These are phyloP conservation scores for Trametes villosa DNA, from an alignment of 768 basidiomycete species.

Conservation along the genomic window DNA sequence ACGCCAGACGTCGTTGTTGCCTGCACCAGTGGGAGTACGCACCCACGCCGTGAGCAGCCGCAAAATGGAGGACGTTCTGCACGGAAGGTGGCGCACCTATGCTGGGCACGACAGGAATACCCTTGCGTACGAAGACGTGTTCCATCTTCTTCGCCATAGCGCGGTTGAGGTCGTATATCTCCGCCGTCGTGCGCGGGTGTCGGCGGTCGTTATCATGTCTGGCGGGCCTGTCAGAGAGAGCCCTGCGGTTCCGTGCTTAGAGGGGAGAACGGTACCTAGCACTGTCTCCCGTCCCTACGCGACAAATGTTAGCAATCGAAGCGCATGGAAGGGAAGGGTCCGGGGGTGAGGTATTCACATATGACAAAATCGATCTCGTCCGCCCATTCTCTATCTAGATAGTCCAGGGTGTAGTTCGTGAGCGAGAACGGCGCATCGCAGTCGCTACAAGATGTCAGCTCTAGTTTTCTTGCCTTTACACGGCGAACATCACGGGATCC, in stretches of 20 bases:
- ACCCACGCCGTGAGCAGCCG: slow-evolving; percentile 7
- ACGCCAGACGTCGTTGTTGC: slow-evolving; percentile 95
- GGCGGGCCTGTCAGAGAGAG: slow-evolving; percentile 10
- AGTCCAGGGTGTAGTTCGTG: slow-evolving; percentile 84
- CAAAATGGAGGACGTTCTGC: slow-evolving; percentile 12
- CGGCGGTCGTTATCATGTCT: slow-evolving; percentile 87
- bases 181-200: slow-evolving; percentile 76
- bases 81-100: slow-evolving; percentile 52
- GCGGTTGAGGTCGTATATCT: slow-evolving; percentile 79
- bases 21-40: slow-evolving; percentile 45
- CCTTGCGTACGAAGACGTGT: slow-evolving; percentile 66
- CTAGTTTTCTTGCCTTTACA: not conserved
- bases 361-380: slow-evolving; percentile 89
- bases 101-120: slow-evolving; percentile 81
- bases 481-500: too few species aligned
- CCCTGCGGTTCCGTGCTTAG: slow-evolving; percentile 1
- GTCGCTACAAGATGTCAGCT: slow-evolving; percentile 40
- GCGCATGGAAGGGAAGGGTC: not conserved
- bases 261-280: slow-evolving; percentile 50
- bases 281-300: slow-evolving; percentile 76
- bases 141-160: slow-evolving; percentile 71
- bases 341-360: slow-evolving; percentile 49
- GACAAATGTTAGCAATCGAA: slow-evolving; percentile 20
- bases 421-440: slow-evolving; percentile 84
- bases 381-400: slow-evolving; percentile 77